Percentiles rank a stretch among this genome's conserved stretches.
Conservation (phyloP, 2,329 filamentous ascomycete genomes). For the Magnaporthales sp. region DNA sequence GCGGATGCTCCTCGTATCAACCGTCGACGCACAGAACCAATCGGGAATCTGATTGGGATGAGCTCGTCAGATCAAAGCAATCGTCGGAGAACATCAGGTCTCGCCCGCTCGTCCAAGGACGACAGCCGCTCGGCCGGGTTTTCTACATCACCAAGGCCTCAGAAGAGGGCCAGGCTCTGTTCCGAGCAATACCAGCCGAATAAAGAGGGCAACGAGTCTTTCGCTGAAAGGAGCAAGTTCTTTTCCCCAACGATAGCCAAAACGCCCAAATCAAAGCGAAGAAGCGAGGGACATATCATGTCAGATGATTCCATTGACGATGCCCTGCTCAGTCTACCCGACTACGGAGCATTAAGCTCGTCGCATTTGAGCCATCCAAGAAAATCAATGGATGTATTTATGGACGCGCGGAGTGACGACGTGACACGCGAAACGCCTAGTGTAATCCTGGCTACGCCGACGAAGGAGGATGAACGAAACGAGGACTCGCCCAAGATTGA, state of each 20-base stretch:
- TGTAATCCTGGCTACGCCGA: not conserved
- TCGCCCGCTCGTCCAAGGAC: not conserved
- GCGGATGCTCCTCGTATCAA: constrained; percentile 26
- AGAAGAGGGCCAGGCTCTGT: constrained; percentile 49
- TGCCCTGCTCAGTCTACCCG: constrained; percentile 40
- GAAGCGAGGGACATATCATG: constrained; percentile 33
- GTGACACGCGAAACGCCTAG: not conserved
- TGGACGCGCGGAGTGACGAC: constrained; percentile 17
- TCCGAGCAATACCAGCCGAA: constrained; percentile 25
- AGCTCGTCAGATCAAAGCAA: constrained; percentile 8
- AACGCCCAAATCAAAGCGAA: constrained; percentile 19
- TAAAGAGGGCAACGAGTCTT: constrained; percentile 9
- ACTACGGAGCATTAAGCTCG: constrained; percentile 28
- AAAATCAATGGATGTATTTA: constrained; percentile 35
- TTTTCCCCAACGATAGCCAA: constrained; percentile 29
- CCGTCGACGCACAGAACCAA: constrained; percentile 44
- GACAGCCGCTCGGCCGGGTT: not conserved
- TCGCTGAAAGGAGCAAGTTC: constrained; percentile 43
- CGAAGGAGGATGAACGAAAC: not conserved
- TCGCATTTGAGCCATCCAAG: constrained; percentile 27
- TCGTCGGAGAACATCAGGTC: constrained; percentile 17
- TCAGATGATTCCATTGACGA: constrained; percentile 52
- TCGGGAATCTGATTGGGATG: constrained; percentile 31
- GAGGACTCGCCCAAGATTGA: not conserved
- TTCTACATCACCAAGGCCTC: constrained; percentile 27